These are phyloP conservation scores for Pseudogymnoascus sp. DNA, from an alignment of 2,329 filamentous ascomycete species.

Conservation along the genomic window DNA sequence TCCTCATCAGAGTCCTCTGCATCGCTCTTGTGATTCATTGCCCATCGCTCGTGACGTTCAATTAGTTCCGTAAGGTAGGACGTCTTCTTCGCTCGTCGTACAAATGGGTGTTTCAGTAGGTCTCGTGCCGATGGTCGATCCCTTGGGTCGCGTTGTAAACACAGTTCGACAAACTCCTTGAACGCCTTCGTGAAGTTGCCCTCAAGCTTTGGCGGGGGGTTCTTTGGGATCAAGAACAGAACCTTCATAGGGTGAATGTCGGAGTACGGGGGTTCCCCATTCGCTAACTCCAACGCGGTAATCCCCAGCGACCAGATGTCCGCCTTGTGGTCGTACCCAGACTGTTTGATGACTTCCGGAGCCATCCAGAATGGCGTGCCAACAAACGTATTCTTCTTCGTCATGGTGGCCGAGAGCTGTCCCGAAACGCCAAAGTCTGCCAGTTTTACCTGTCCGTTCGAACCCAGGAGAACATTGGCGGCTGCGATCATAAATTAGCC, in stretches of 20 bases:
- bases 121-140: conserved; percentile 83
- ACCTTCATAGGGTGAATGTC: conserved; percentile 99
- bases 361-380: conserved; percentile 99
- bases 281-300: conserved; percentile 83
- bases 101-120: conserved; percentile 80
- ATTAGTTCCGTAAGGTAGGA: conserved; percentile 96
- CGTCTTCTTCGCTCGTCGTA: conserved; percentile 85
- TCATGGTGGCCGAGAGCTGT: conserved; percentile 95
- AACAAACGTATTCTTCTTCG: conserved; percentile 98
- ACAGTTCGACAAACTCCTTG: conserved; percentile 77
- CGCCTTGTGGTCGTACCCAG: conserved; percentile 94
- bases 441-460: conserved; percentile 91
- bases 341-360: conserved; percentile 96
- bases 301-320: conserved; percentile 97
- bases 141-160: conserved; percentile 79
- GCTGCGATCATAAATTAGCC: conserved; percentile 41
- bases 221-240: conserved; percentile 91
- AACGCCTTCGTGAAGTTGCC: conserved; percentile 75
- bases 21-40: conserved; percentile 67
- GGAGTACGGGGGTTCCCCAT: conserved; percentile 87
- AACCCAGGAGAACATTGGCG: conserved; percentile 82
- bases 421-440: conserved; percentile 97
- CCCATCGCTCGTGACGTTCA: conserved; percentile 81
- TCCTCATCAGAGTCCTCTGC: conserved; percentile 55
- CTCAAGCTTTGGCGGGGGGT: conserved; percentile 72